These are phyloP conservation scores for Canariomyces notabilis DNA, from an alignment of 2,329 filamentous ascomycete species.

Conservation along the genomic window DNA sequence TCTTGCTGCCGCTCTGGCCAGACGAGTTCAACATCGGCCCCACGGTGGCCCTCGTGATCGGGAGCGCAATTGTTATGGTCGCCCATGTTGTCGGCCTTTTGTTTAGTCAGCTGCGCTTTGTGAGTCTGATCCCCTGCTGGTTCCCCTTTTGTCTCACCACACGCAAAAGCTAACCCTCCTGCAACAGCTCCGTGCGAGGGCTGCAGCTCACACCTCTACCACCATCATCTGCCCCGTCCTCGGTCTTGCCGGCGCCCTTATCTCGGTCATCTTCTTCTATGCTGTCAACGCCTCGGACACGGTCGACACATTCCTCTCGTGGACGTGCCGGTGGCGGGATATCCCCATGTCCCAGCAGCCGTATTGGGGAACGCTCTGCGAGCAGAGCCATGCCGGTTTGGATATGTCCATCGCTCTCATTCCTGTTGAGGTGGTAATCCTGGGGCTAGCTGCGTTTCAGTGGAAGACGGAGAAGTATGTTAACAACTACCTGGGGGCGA, in stretches of 20 bases:
- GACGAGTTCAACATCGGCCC: constrained; percentile 52
- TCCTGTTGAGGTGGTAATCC: constrained; percentile 47
- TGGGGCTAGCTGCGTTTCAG: constrained; percentile 44
- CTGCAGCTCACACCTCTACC: constrained; percentile 32
- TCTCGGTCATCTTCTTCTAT: constrained; percentile 55
- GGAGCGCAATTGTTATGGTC: constrained; percentile 45
- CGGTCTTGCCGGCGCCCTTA: constrained; percentile 43
- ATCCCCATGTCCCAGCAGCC: constrained; percentile 50
- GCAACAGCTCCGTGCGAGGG: constrained; percentile 36
- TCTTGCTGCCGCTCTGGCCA: constrained; percentile 54
- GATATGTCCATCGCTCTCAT: constrained; percentile 53
- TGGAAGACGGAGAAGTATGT: constrained; percentile 41
- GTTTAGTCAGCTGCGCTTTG: constrained; percentile 44
- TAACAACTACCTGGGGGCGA: constrained; percentile 28
- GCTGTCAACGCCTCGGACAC: constrained; percentile 48
- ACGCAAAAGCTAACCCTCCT: constrained; percentile 1
- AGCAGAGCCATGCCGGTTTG: constrained; percentile 49
- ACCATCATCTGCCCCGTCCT: constrained; percentile 38
- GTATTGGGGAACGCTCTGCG: constrained; percentile 53
- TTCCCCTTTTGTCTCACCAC: not conserved
- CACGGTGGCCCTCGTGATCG: constrained; percentile 49
- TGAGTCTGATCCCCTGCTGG: constrained; percentile 33
- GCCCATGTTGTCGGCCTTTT: constrained; percentile 45
- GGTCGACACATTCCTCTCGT: constrained; percentile 54
- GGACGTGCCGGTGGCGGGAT: constrained; percentile 56